Evolutionary conservation across 331 rosid species (phyloP).

Genomic region (Acacia concinna): DNA sequence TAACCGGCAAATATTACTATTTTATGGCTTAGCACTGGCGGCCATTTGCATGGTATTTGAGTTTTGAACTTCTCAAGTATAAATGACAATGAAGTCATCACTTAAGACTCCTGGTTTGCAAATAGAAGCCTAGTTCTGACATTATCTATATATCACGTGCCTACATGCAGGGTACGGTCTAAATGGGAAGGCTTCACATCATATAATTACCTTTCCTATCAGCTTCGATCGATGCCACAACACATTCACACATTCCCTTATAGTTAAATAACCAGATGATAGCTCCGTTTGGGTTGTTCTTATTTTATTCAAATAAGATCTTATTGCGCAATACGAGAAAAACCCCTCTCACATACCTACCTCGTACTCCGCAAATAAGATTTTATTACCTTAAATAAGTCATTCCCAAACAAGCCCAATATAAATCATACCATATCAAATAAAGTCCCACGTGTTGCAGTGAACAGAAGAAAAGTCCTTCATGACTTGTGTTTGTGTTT

Average conservation of each 20-base stretch:
- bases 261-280: not conserved
- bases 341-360: too few species aligned
- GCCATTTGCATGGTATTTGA: not conserved
- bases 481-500: conserved; percentile 9
- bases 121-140: not conserved
- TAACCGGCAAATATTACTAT: not conserved
- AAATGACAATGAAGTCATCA: not conserved
- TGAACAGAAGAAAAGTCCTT: conserved; percentile 31
- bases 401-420: too few species aligned
- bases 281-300: too few species aligned
- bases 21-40: not conserved
- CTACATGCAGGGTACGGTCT: not conserved
- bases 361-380: too few species aligned
- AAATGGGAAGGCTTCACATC: not conserved
- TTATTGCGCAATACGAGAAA: too few species aligned
- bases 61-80: not conserved
- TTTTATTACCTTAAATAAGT: too few species aligned
- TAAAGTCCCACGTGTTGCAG: conserved; percentile 18
- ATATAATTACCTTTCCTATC: conserved; percentile 1
- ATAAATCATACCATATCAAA: not conserved
- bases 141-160: not conserved
- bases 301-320: too few species aligned
- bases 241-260: conserved; percentile 32
- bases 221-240: not conserved
- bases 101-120: not conserved